phyloP scores from a whole-genome alignment of 176 grass and related monocot genomes.

The Phragmites australis region DNA sequence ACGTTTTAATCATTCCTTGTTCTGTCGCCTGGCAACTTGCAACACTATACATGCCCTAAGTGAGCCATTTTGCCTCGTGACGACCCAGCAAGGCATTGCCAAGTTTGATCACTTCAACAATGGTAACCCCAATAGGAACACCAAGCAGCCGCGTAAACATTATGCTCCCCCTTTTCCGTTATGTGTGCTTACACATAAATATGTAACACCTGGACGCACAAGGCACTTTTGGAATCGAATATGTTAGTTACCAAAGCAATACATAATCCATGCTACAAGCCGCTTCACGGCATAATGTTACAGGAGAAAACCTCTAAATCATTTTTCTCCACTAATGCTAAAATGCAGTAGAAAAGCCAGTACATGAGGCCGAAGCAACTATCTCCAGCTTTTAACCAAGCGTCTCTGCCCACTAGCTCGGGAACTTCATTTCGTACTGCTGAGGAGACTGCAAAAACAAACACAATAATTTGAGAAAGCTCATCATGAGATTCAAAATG shows the following conservation, averaged over 20 bases:
- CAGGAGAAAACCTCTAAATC: background rate
- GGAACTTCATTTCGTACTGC: conserved; percentile 83
- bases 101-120: too few species aligned
- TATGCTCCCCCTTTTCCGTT: too few species aligned
- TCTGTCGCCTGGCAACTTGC: too few species aligned
- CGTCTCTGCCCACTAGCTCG: conserved; percentile 21
- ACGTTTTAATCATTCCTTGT: too few species aligned
- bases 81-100: too few species aligned
- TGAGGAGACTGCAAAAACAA: conserved; percentile 60
- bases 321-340: background rate
- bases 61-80: too few species aligned
- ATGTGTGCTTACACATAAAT: background rate
- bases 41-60: too few species aligned
- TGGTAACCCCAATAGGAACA: too few species aligned
- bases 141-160: too few species aligned
- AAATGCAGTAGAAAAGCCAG: background rate
- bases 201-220: background rate
- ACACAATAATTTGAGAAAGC: background rate
- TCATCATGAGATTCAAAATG: background rate
- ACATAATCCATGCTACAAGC: conserved; percentile 5
- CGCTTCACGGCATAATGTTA: conserved; percentile 7
- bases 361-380: background rate
- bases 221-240: background rate
- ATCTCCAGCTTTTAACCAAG: background rate
- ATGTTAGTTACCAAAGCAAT: background rate